A percentile compares a stretch with the other conserved stretches of the same genome.
These are phyloP conservation scores for Scheffersomyces stambukii DNA, from an alignment of 1,139 yeast genomes.

Conservation along the genomic window DNA sequence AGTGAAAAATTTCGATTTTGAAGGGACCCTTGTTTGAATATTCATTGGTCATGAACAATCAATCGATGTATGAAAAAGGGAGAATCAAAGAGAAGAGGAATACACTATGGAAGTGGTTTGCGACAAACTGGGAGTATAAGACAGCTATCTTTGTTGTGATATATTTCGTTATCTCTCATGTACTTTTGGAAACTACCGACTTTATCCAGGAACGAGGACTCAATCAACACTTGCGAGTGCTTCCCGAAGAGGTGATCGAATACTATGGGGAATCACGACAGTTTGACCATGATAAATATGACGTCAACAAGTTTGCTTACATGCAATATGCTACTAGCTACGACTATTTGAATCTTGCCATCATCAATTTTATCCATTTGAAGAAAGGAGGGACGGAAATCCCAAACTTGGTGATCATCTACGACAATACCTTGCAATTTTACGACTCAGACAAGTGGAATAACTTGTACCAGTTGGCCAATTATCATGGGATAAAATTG, in stretches of 20 bases:
- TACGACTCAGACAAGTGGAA: conserved; percentile 13
- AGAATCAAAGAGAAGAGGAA: background rate
- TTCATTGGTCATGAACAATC: conserved; percentile 1
- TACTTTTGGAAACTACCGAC: conserved; percentile 11
- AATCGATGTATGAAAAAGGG: conserved; percentile 1
- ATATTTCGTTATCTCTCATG: conserved; percentile 19
- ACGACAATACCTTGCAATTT: conserved; percentile 16
- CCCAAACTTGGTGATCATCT: conserved; percentile 25
- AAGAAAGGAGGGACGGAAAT: conserved; percentile 17
- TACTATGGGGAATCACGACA: too few species aligned
- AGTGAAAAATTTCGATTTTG: too few species aligned
- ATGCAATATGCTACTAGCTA: conserved; percentile 35
- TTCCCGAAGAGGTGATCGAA: conserved; percentile 20
- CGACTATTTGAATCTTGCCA: conserved; percentile 30
- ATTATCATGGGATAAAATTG: conserved; percentile 16
- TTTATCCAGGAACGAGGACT: conserved; percentile 12
- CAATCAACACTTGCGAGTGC: conserved; percentile 16
- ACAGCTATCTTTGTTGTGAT: conserved; percentile 18
- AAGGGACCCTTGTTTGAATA: too few species aligned
- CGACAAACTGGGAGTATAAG: conserved; percentile 23
- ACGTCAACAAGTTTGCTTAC: conserved; percentile 20
- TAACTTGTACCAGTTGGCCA: conserved; percentile 11
- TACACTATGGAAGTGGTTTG: conserved; percentile 5
- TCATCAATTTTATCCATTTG: conserved; percentile 25
- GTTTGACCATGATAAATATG: conserved; percentile 9